These are phyloP conservation scores for Penicillium chermesinum DNA, from an alignment of 495 filamentous ascomycete species.

Conservation along the genomic window DNA sequence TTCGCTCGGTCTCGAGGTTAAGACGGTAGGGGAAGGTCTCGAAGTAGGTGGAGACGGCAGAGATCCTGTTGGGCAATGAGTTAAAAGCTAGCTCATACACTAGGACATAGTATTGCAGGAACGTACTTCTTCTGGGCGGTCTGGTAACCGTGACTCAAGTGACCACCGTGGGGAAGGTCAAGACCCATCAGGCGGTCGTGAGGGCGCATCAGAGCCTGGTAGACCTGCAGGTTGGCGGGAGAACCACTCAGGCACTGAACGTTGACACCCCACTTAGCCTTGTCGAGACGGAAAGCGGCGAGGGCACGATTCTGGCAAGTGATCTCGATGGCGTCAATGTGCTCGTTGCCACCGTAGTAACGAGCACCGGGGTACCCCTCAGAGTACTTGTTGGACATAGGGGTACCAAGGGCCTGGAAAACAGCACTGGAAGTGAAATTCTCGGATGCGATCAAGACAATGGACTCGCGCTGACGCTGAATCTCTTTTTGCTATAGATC, in stretches of 20 bases:
- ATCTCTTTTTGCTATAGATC: constrained; percentile 78
- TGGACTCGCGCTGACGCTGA: constrained; percentile 94
- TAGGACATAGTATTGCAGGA: neutral
- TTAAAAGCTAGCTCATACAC: constrained; percentile 10
- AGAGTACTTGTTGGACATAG: constrained; percentile 99
- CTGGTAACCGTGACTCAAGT: constrained; percentile 98
- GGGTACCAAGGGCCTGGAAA: constrained; percentile 90
- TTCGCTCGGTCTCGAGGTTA: constrained; percentile 86
- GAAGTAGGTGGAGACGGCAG: constrained; percentile 89
- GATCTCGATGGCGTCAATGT: constrained; percentile 93
- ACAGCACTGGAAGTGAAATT: constrained; percentile 99
- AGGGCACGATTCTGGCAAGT: constrained; percentile 95
- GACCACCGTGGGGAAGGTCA: constrained; percentile 94
- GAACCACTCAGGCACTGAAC: constrained; percentile 86
- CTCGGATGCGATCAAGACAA: constrained; percentile 98
- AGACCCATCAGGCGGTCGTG: constrained; percentile 97
- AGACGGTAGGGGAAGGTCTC: constrained; percentile 93
- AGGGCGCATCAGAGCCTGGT: constrained; percentile 96
- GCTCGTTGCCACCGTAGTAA: constrained; percentile 99
- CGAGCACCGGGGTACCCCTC: constrained; percentile 97
- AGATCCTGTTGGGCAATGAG: constrained; percentile 55
- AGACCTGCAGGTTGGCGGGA: constrained; percentile 96
- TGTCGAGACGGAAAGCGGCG: constrained; percentile 81
- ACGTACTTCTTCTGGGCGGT: constrained; percentile 82
- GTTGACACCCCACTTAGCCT: constrained; percentile 96